A percentile compares a stretch with the other conserved stretches of the same genome.
Evolutionary conservation across 2,329 filamentous ascomycete genomes (phyloP).

Genomic region (Penicillium thymicola): DNA sequence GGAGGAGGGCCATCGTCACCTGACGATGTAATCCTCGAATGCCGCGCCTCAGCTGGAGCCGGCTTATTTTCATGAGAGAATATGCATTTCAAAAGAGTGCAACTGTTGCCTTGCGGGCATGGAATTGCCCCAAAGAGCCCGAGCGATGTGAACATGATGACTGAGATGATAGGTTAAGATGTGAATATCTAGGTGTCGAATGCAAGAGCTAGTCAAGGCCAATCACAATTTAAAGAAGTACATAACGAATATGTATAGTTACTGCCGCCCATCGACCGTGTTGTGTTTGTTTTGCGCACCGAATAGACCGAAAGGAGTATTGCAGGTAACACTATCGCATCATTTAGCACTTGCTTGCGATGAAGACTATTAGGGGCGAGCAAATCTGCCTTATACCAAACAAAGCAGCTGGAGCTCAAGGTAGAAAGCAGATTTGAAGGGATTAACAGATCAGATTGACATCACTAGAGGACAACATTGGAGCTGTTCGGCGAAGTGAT

Average conservation of each 20-base stretch:
- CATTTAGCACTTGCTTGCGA: not conserved
- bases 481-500: not conserved
- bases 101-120: conserved; percentile 53
- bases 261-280: not conserved
- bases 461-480: not conserved
- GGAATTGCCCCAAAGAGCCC: conserved; percentile 53
- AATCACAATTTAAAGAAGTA: not conserved
- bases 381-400: not conserved
- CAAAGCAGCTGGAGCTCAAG: not conserved
- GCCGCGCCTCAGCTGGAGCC: not conserved
- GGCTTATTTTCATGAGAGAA: conserved; percentile 50
- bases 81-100: conserved; percentile 55
- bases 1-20: conserved; percentile 17
- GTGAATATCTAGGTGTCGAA: not conserved
- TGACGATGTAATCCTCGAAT: conserved; percentile 16
- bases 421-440: not conserved
- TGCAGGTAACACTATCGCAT: not conserved
- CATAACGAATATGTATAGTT: not conserved
- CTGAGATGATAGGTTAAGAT: not conserved
- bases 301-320: not conserved
- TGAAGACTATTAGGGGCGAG: not conserved
- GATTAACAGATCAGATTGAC: not conserved
- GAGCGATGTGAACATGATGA: conserved; percentile 53
- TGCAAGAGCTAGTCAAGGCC: not conserved
- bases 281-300: not conserved